These are phyloP conservation scores for Mycena belliarum DNA, from an alignment of 768 basidiomycete genomes.

Conservation along the genomic window DNA sequence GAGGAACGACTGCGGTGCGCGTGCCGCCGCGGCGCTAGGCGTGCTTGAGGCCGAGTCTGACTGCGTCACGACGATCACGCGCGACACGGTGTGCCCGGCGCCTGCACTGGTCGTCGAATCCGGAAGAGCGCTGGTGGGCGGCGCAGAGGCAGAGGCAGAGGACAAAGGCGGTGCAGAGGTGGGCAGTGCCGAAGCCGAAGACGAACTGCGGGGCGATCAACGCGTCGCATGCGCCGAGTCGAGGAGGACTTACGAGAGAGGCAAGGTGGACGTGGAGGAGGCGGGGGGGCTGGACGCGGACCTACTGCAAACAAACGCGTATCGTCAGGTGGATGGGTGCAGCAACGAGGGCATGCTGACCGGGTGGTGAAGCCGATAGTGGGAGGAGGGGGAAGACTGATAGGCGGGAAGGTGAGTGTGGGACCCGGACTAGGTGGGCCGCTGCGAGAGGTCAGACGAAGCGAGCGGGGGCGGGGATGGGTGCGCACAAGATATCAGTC, in stretches of 20 bases:
- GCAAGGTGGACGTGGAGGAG: background rate
- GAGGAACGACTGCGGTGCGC: constrained; percentile 47
- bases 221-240: too few species aligned
- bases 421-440: too few species aligned
- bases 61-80: constrained; percentile 24
- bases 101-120: constrained; percentile 24
- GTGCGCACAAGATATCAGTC: constrained; percentile 12
- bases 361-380: background rate
- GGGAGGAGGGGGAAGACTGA: background rate
- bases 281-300: background rate
- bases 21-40: constrained; percentile 19
- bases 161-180: background rate
- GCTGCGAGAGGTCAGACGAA: background rate
- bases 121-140: constrained; percentile 20
- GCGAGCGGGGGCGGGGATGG: background rate
- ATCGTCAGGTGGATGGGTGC: too few species aligned
- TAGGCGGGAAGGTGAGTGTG: background rate
- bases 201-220: background rate
- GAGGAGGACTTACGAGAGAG: background rate
- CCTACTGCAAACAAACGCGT: background rate
- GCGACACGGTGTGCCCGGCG: constrained; percentile 33
- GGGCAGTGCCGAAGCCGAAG: background rate
- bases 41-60: constrained; percentile 27
- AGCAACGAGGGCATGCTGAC: background rate
- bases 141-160: background rate